Percentiles rank a stretch among this genome's conserved stretches.
These are phyloP conservation scores for Apiotrichum domesticum DNA, from an alignment of 1,284 basidiomycete species.

Conservation along the genomic window DNA sequence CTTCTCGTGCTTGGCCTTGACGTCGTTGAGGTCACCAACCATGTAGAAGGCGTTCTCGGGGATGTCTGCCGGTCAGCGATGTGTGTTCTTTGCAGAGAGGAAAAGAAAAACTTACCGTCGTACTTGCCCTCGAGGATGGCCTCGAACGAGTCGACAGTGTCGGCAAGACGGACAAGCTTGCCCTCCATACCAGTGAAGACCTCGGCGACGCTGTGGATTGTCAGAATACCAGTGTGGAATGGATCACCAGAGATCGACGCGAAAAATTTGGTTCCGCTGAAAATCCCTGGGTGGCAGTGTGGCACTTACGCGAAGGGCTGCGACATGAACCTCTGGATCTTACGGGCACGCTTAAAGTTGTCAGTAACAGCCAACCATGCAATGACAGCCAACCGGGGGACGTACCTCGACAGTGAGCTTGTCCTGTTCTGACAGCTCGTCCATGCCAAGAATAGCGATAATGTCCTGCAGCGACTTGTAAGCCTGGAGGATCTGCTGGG, in stretches of 20 bases:
- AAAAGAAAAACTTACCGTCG: background rate
- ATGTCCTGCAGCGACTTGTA: slow-evolving; percentile 96
- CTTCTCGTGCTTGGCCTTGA: background rate
- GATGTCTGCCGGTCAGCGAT: slow-evolving; percentile 49
- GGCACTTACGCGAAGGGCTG: slow-evolving; percentile 71
- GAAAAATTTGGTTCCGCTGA: no score
- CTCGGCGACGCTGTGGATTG: slow-evolving; percentile 65
- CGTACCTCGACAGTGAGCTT: slow-evolving; percentile 80
- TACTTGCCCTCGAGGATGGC: slow-evolving; percentile 77
- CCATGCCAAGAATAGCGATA: slow-evolving; percentile 80
- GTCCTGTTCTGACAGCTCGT: slow-evolving; percentile 99
- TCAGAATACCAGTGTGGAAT: no score
- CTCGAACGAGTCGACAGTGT: slow-evolving; percentile 88
- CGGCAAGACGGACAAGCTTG: slow-evolving; percentile 86
- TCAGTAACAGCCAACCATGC: no score
- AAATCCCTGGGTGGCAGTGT: no score
- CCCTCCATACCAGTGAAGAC: slow-evolving; percentile 99
- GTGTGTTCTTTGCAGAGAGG: no score
- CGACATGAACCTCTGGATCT: slow-evolving; percentile 92
- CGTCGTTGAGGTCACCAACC: slow-evolving; percentile 66
- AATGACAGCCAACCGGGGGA: slow-evolving; percentile 33
- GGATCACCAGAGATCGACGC: no score
- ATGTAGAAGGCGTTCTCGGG: slow-evolving; percentile 93
- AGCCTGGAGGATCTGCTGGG: slow-evolving; percentile 98
- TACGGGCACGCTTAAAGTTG: slow-evolving; percentile 28